Percentiles rank a stretch among this genome's conserved stretches.
Evolutionary conservation across 2,329 filamentous ascomycete genomes (phyloP).

Genomic region (Xylaria sp.): DNA sequence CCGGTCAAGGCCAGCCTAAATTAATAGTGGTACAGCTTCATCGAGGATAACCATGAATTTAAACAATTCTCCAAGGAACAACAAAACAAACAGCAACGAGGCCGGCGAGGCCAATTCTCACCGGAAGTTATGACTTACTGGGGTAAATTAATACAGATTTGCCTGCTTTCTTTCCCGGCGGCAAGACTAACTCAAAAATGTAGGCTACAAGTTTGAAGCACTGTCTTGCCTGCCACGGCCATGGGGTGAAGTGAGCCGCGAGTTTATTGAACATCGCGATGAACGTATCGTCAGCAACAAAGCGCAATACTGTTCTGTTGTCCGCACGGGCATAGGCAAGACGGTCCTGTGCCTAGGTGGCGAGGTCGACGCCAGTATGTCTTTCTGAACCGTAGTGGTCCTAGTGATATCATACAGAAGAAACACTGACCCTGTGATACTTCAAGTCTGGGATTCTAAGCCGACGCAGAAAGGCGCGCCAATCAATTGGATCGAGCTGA

Average conservation of each 20-base stretch:
- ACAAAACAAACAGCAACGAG: conserved; percentile 62
- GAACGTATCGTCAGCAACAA: conserved; percentile 80
- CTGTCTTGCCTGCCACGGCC: conserved; percentile 75
- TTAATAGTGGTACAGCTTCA: conserved; percentile 64
- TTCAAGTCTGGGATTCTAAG: conserved; percentile 80
- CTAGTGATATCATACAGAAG: conserved; percentile 2
- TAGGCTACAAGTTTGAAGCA: conserved; percentile 96
- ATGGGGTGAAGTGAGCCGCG: conserved; percentile 74
- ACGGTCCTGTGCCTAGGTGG: conserved; percentile 80
- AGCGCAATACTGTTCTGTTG: conserved; percentile 94
- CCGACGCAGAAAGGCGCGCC: conserved; percentile 67
- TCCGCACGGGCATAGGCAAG: conserved; percentile 83
- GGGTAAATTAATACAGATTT: conserved; percentile 60
- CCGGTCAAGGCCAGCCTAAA: neutral
- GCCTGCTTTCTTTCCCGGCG: neutral
- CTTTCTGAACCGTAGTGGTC: neutral
- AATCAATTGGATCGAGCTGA: conserved; percentile 93
- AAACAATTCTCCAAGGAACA: conserved; percentile 67
- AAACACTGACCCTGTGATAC: neutral
- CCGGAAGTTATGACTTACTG: conserved; percentile 90
- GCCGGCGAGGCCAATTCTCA: conserved; percentile 51
- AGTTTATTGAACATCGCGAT: conserved; percentile 79
- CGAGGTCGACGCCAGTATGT: conserved; percentile 85
- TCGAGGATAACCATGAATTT: conserved; percentile 85
- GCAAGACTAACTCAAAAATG: conserved; percentile 5